Percentiles rank a stretch among this genome's conserved stretches.
These are phyloP conservation scores for Gastrodia elata DNA, from an alignment of 106 monocot species.

Conservation along the genomic window DNA sequence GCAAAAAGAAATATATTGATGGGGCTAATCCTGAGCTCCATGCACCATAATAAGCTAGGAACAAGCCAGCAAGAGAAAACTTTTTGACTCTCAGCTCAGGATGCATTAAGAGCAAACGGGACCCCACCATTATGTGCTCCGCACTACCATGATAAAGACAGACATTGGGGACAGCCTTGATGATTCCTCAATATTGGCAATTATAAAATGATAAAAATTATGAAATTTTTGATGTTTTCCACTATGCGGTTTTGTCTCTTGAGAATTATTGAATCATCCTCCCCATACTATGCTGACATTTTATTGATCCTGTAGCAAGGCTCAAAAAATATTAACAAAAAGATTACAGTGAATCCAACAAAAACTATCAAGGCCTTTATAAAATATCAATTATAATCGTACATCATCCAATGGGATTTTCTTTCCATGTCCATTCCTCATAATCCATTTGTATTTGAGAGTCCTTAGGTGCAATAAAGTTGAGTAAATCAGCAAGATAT, in stretches of 20 bases:
- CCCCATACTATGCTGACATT: background rate
- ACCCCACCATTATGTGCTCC: background rate
- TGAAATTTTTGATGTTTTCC: background rate
- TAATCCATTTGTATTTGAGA: background rate
- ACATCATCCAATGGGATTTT: constrained; percentile 3
- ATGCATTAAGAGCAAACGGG: background rate
- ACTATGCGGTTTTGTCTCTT: background rate
- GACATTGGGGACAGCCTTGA: background rate
- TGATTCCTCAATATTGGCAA: background rate
- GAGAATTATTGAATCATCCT: background rate
- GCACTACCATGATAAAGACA: constrained; percentile 3
- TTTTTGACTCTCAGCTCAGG: constrained; percentile 2
- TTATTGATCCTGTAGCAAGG: background rate
- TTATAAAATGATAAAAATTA: background rate
- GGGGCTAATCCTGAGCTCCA: background rate
- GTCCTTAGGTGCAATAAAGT: background rate
- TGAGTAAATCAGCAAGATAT: background rate
- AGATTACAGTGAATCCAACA: background rate
- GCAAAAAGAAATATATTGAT: background rate
- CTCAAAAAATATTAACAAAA: background rate
- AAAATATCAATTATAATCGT: background rate
- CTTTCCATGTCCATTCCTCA: background rate
- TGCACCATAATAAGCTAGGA: background rate
- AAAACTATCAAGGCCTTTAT: background rate
- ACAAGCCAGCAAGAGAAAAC: background rate